A percentile compares a stretch with the other conserved stretches of the same genome.
phyloP scores from a whole-genome alignment of 2,329 filamentous ascomycete species.

The Hirsutella minnesotensis region DNA sequence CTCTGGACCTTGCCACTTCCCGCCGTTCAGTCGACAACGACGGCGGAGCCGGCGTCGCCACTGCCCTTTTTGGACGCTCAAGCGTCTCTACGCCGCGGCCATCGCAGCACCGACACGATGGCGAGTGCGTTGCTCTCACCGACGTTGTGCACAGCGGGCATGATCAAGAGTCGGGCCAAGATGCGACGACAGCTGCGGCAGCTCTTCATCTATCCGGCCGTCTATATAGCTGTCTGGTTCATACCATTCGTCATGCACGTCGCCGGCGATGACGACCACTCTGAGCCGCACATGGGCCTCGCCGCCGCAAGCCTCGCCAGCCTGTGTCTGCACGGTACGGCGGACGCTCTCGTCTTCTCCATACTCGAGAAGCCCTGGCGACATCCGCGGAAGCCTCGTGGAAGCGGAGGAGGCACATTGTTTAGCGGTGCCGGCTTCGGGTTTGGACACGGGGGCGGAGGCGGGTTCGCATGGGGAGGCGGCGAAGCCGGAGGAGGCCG shows the following conservation, averaged over 20 bases:
- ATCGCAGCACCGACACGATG: conserved; percentile 7
- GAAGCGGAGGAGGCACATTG: neutral
- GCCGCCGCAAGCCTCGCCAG: conserved; percentile 42
- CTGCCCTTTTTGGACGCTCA: conserved; percentile 11
- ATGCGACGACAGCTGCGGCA: conserved; percentile 58
- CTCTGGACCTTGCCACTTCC: too few relatives aligned
- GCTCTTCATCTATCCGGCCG: conserved; percentile 64
- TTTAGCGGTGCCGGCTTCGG: neutral
- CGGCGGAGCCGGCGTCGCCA: neutral
- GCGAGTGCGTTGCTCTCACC: conserved; percentile 8
- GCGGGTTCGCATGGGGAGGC: neutral
- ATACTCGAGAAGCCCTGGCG: conserved; percentile 60
- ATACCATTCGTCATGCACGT: conserved; percentile 57
- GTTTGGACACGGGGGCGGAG: neutral
- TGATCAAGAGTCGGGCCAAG: conserved; percentile 33
- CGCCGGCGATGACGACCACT: conserved; percentile 17
- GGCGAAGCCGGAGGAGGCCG: neutral
- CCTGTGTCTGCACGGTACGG: conserved; percentile 52
- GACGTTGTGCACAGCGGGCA: conserved; percentile 13
- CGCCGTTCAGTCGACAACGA: too few relatives aligned
- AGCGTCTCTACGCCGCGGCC: conserved; percentile 11
- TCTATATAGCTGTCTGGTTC: conserved; percentile 63
- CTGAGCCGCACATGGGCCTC: conserved; percentile 41
- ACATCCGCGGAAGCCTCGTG: conserved; percentile 8
- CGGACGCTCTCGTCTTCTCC: conserved; percentile 57